phyloP scores from a whole-genome alignment of 2,329 filamentous ascomycete genomes.

The Phaeosphaeria sp. region DNA sequence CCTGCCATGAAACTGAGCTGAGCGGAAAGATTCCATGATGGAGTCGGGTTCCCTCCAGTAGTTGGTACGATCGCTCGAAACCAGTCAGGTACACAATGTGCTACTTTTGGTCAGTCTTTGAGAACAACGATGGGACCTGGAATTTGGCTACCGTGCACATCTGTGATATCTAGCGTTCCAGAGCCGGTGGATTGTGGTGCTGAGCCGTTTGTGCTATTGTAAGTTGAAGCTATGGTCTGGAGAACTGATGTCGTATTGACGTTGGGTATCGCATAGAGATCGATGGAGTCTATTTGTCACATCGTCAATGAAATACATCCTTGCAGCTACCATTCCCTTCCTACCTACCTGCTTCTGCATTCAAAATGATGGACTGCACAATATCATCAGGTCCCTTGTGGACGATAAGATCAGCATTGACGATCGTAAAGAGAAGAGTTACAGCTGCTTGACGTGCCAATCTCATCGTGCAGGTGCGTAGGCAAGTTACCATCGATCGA shows the following conservation, averaged over 20 bases:
- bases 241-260: neutral
- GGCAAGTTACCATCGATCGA: neutral
- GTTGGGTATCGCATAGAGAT: neutral
- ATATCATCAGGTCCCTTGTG: neutral
- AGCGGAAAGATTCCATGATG: slow-evolving; percentile 5
- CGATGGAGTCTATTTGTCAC: neutral
- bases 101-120: neutral
- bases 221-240: neutral
- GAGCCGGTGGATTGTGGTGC: neutral
- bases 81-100: slow-evolving; percentile 13
- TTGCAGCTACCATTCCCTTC: neutral
- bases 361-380: neutral
- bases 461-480: neutral
- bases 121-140: neutral
- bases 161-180: neutral
- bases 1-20: slow-evolving; percentile 12
- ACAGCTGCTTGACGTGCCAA: neutral
- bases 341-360: neutral
- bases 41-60: slow-evolving; percentile 11
- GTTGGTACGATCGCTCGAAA: slow-evolving; percentile 7
- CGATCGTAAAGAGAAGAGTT: neutral
- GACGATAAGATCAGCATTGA: neutral
- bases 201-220: neutral
- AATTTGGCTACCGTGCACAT: neutral
- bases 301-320: neutral